Evolutionary conservation across 2,329 filamentous ascomycete species (phyloP).

Genomic region (Colletotrichum sp.): DNA sequence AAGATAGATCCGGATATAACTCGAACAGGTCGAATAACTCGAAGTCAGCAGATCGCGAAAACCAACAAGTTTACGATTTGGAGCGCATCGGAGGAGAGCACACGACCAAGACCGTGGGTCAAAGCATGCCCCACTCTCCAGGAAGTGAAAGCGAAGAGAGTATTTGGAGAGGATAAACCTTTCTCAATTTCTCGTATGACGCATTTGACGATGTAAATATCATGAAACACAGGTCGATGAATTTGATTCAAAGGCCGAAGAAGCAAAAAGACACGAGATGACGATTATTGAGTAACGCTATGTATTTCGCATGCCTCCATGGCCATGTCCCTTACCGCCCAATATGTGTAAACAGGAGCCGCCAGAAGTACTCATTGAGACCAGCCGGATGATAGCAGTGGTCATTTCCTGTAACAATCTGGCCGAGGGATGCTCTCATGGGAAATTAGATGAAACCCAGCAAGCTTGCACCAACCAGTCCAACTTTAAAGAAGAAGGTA

Average conservation of each 20-base stretch:
- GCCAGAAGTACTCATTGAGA: too few species aligned
- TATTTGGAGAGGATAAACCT: neutral
- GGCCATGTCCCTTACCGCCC: neutral
- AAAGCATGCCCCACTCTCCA: neutral
- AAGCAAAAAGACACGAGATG: neutral
- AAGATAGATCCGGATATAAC: neutral
- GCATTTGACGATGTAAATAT: neutral
- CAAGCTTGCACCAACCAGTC: neutral
- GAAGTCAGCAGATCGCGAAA: neutral
- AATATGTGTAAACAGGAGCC: too few species aligned
- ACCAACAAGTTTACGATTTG: neutral
- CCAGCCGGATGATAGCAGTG: neutral
- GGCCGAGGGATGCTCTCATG: rapidly evolving
- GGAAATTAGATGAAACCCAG: neutral
- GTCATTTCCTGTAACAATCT: neutral
- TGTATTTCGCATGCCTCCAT: neutral
- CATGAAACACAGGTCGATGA: neutral
- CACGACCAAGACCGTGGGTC: neutral
- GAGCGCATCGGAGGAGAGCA: neutral
- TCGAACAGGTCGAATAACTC: neutral
- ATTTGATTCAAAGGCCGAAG: neutral
- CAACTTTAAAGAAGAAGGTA: neutral
- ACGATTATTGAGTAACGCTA: neutral
- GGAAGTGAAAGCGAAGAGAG: constrained; percentile 3
- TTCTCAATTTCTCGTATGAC: neutral